Percentiles rank a stretch among this genome's conserved stretches.
phyloP scores from a whole-genome alignment of 192 early-diverging fungal genomes.

The Mortierella alpina region DNA sequence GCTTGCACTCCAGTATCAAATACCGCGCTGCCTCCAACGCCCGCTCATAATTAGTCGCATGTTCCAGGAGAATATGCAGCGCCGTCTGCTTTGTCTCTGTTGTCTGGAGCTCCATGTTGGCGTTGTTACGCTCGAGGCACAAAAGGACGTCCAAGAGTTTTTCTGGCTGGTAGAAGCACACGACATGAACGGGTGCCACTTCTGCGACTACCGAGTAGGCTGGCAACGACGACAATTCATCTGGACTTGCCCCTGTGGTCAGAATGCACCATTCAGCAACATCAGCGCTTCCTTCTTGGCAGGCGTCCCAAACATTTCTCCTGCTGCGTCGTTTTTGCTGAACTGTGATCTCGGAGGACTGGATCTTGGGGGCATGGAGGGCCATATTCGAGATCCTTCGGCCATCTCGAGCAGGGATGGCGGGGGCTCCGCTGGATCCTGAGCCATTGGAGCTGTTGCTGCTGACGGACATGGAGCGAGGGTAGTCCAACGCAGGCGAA shows the following conservation, averaged over 20 bases:
- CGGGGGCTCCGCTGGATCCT: constrained; percentile 13
- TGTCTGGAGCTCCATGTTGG: constrained; percentile 39
- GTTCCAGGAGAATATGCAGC: constrained; percentile 45
- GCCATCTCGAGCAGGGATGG: constrained; percentile 28
- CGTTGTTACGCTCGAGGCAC: constrained; percentile 40
- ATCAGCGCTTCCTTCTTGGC: constrained; percentile 43
- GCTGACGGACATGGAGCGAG: constrained; percentile 49
- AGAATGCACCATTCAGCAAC: constrained; percentile 42
- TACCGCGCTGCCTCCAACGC: constrained; percentile 29
- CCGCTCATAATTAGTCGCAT: constrained; percentile 36
- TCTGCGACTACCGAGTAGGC: constrained; percentile 46
- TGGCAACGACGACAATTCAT: constrained; percentile 23
- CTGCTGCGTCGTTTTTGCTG: constrained; percentile 17
- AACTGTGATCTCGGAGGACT: constrained; percentile 8
- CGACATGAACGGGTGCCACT: constrained; percentile 40
- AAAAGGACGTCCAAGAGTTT: constrained; percentile 36
- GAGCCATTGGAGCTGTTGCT: constrained; percentile 43
- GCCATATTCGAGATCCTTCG: constrained; percentile 39
- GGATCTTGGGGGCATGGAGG: constrained; percentile 19
- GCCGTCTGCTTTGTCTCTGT: constrained; percentile 42
- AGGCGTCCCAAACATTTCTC: constrained; percentile 43
- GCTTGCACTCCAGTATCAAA: constrained; percentile 32
- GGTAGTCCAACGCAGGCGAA: neutral
- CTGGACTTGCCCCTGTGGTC: constrained; percentile 24
- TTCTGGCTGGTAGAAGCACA: constrained; percentile 49